Base-by-base conservation (phyloP, 306 rosid species). In the Vigna hirtella region DNA sequence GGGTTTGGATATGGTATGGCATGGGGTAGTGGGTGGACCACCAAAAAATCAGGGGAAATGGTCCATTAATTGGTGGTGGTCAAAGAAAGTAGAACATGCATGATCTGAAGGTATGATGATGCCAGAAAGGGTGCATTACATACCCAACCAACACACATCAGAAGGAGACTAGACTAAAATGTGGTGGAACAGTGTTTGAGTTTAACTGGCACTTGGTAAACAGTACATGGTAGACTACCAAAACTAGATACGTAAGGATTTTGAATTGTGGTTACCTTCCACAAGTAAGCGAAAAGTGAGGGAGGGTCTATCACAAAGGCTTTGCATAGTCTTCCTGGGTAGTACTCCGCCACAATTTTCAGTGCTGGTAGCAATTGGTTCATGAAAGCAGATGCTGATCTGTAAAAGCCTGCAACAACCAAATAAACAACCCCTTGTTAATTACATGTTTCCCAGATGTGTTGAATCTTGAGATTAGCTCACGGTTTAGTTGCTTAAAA, bases 301-400 rank as follows among this genome's bases (percentile, higher is more conserved):
- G 99, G 99, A 48, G 99, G 93, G 87, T 95, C 99, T n/a, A 93
- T 91, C 2, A 95, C 87, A 74, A 95, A 95, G 4, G 93, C 92
- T 65, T 88, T 88, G 83, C 73, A 38, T 36, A 95, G 89, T 26
- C 91, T 86, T 6, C 86, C 87, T 4, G 99, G 99, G 82, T 95
- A 95, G 84, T 86, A 88, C 57, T 93, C 99, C 0, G 81, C 91
- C 78, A 90, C 89, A 14, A 86, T 85, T 86, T 95, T 95, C 87
- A 95, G 87, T 17, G 90, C 86, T 49, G 89, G 83, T 73, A 93
- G 78, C 74, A 93, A 32, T 12, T 79, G 49, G 81, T 95, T 95
- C 98, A 93, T 88, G 82, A 95, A 93, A 73, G 90, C 89, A 77
- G 99, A 93, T 16, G 89, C 99, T 26, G 99, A 95, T 72, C 93